These are phyloP conservation scores for Sophora flavescens DNA, from an alignment of 306 rosid genomes.

Conservation along the genomic window DNA sequence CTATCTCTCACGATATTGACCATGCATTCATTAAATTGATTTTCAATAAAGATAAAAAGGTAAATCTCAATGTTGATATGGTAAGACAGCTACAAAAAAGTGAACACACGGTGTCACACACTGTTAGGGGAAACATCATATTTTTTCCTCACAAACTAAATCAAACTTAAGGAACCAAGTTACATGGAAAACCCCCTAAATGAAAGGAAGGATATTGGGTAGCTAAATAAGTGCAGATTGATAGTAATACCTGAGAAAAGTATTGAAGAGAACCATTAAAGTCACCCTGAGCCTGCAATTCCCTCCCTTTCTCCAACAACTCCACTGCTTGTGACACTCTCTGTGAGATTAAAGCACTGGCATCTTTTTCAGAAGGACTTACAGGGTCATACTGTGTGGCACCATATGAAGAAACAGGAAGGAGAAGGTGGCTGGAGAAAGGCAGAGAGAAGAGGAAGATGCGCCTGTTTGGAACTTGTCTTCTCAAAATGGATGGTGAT, in stretches of 20 bases:
- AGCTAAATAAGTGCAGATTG: not conserved
- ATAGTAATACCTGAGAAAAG: constrained; percentile 68
- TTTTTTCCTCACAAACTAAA: too few species aligned
- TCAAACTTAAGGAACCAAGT: too few species aligned
- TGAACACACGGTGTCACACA: too few species aligned
- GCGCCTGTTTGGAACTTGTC: constrained; percentile 56
- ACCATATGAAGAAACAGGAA: constrained; percentile 53
- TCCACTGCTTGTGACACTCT: constrained; percentile 71
- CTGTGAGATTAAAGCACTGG: constrained; percentile 57
- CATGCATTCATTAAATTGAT: constrained; percentile 19
- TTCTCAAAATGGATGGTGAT: constrained; percentile 40
- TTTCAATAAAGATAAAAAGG: not conserved
- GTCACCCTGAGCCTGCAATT: constrained; percentile 75
- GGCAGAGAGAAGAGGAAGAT: constrained; percentile 66
- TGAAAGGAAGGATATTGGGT: constrained; percentile 12
- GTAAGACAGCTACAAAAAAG: too few species aligned
- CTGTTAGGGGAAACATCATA: not conserved
- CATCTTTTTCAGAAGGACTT: constrained; percentile 59
- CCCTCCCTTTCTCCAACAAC: constrained; percentile 80
- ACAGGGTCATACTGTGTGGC: constrained; percentile 61
- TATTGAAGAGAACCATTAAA: constrained; percentile 67
- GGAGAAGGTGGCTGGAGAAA: constrained; percentile 52
- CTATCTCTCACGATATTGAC: not conserved
- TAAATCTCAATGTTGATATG: not conserved
- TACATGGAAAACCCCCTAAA: not conserved